These are phyloP conservation scores for Tephrocybe sp. DNA, from an alignment of 768 basidiomycete genomes.

Conservation along the genomic window DNA sequence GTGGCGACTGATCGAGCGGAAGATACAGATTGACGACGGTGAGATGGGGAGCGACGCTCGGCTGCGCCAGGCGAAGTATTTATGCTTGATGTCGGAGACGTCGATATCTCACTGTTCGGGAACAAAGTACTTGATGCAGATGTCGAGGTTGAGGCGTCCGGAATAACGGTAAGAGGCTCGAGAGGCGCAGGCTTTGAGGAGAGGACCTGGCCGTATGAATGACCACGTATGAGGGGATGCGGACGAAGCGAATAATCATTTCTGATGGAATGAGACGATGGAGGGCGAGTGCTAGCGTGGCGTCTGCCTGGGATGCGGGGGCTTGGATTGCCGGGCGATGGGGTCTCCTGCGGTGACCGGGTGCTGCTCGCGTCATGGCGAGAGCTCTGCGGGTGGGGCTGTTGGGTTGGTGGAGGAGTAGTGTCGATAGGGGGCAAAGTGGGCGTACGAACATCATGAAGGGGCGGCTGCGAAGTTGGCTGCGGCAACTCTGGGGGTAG, in stretches of 20 bases:
- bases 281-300: slow-evolving; percentile 50
- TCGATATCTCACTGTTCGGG: slow-evolving; percentile 24
- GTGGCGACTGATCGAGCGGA: slow-evolving; percentile 60
- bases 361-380: neutral
- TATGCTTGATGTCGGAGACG: slow-evolving; percentile 32
- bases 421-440: slow-evolving; percentile 17
- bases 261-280: slow-evolving; percentile 59
- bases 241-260: slow-evolving; percentile 47
- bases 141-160: slow-evolving; percentile 42
- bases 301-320: slow-evolving; percentile 36
- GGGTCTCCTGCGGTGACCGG: neutral
- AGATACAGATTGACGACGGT: slow-evolving; percentile 44
- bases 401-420: slow-evolving; percentile 7
- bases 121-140: slow-evolving; percentile 32
- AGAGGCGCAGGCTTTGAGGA: slow-evolving; percentile 50
- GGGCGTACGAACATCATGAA: slow-evolving; percentile 11
- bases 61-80: slow-evolving; percentile 26
- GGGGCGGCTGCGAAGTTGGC: neutral
- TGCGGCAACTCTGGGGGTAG: slow-evolving; percentile 1
- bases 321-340: slow-evolving; percentile 23
- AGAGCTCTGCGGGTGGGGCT: slow-evolving; percentile 6
- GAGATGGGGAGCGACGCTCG: slow-evolving; percentile 29
- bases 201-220: slow-evolving; percentile 56
- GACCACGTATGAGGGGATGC: slow-evolving; percentile 75
- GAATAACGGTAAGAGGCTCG: slow-evolving; percentile 59